Base-by-base conservation (phyloP, 1,139 yeast species). In the Hansenula lynferdii region DNA sequence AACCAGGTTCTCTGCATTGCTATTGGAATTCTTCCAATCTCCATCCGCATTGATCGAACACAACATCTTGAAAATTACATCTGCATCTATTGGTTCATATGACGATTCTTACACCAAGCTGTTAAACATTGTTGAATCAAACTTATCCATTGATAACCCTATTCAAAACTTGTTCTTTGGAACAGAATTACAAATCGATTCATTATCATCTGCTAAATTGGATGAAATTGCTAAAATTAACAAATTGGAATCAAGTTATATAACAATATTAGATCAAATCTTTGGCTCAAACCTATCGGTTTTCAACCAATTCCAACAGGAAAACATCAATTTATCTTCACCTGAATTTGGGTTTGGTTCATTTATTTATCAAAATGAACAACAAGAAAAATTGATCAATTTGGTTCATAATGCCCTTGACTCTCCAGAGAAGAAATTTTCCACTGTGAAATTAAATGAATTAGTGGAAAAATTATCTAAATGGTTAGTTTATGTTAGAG, bases 271-370 rank as follows among this genome's bases (percentile, higher is more conserved):
- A 51, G 63, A 71, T 35, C 96, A 89, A 61, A 68, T 85, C 12
- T 81, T 80, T 55, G 62, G 70, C 11, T 56, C 64, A 17, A 68
- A 72, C 38, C 67, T 86, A 48, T 68, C 73, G 38, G 62, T 89
- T 33, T 70, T 85, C 57, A 85, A 86, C 60, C 69, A 70, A 40
- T 65, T 69, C 39, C 75, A 75, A 20, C 60, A 65, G 38, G 65
- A 69, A 32, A 58, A 64, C 27, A 61, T 68, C 30, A 67, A 67
- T 27, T 58, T 61, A 17, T 65, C 79, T 15, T 73, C 70, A 45
- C 97, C 97, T 10, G 97, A 89, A 61, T 89, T 68, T 57, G 96
- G 97, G 3, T 86, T 75, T 50, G 98, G 98, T 61, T 67, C 78
- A 27, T 87, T 70, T 55, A 64, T 89, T 51, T 75, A 73, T 34